Percentiles rank a stretch among this genome's conserved stretches.
Evolutionary conservation across 768 basidiomycete genomes (phyloP).

Genomic region (Amanita exitialis): DNA sequence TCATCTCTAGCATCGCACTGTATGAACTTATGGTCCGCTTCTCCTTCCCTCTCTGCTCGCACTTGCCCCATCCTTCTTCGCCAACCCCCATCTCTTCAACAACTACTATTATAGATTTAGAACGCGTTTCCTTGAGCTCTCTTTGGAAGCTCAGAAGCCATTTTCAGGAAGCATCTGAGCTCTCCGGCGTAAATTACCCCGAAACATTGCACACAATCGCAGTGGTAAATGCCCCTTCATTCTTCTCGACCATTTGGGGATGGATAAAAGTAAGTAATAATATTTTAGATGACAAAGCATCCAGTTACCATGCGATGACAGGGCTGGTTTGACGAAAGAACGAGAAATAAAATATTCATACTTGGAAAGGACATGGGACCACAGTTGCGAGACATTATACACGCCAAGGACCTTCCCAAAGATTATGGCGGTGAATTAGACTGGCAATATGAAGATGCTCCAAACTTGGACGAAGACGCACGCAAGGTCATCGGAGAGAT

Average conservation of each 20-base stretch:
- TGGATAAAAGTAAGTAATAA: constrained; percentile 59
- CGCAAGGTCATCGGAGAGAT: constrained; percentile 34
- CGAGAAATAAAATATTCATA: constrained; percentile 68
- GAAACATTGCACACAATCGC: constrained; percentile 63
- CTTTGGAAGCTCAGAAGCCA: constrained; percentile 67
- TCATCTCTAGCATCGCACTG: constrained; percentile 40
- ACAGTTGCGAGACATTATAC: constrained; percentile 37
- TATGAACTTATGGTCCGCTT: constrained; percentile 64
- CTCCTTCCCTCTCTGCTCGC: constrained; percentile 50
- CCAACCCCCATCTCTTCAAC: constrained; percentile 50
- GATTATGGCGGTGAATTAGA: constrained; percentile 67
- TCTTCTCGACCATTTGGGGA: constrained; percentile 77
- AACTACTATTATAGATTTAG: constrained; percentile 67
- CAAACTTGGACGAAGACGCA: constrained; percentile 48
- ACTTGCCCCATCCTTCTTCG: constrained; percentile 41
- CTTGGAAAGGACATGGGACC: constrained; percentile 51
- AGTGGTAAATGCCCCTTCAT: constrained; percentile 71
- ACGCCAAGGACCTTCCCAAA: constrained; percentile 43
- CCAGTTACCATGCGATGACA: constrained; percentile 13
- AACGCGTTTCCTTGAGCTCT: constrained; percentile 43
- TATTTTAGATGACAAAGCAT: not conserved
- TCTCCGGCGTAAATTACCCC: constrained; percentile 76
- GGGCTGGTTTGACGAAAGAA: constrained; percentile 76
- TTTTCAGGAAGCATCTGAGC: constrained; percentile 62
- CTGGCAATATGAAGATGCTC: constrained; percentile 62